phyloP scores from a whole-genome alignment of 768 basidiomycete genomes.

The Kwoniella botswanensis region DNA sequence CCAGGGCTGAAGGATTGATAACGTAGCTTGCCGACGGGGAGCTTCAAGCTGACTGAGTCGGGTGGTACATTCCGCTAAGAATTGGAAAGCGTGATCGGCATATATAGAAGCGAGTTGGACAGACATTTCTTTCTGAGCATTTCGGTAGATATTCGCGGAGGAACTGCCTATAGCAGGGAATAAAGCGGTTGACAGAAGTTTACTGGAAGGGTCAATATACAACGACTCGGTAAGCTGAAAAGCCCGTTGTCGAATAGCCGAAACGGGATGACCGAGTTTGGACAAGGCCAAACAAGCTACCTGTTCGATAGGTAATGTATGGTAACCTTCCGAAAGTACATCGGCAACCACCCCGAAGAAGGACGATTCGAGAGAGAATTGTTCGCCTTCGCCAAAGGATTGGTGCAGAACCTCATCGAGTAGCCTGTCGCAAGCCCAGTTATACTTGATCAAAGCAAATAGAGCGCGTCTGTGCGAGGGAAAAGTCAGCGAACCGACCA shows the following conservation, averaged over 20 bases:
- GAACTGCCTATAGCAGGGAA: constrained; percentile 74
- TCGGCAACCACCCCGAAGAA: constrained; percentile 83
- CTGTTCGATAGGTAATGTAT: constrained; percentile 77
- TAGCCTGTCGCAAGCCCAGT: constrained; percentile 65
- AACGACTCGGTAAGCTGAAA: constrained; percentile 65
- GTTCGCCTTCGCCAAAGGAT: constrained; percentile 65
- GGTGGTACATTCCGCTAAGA: constrained; percentile 72
- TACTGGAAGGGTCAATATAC: constrained; percentile 15
- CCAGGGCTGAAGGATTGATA: constrained; percentile 85
- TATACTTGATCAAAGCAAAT: constrained; percentile 69
- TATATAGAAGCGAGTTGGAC: constrained; percentile 79
- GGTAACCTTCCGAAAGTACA: constrained; percentile 64
- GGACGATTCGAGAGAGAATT: constrained; percentile 54
- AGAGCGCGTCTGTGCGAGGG: constrained; percentile 71
- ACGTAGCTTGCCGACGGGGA: constrained; percentile 64
- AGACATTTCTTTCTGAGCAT: constrained; percentile 77
- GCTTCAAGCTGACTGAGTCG: constrained; percentile 72
- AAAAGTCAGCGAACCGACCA: constrained; percentile 38
- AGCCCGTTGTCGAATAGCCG: constrained; percentile 71
- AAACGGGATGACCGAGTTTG: constrained; percentile 77
- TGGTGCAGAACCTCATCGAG: constrained; percentile 71
- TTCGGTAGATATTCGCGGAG: constrained; percentile 75
- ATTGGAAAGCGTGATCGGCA: constrained; percentile 65
- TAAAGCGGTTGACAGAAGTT: constrained; percentile 73
- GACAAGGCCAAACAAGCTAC: constrained; percentile 76